These are phyloP conservation scores for Caloboletus inedulis DNA, from an alignment of 1,284 basidiomycete species.

Conservation along the genomic window DNA sequence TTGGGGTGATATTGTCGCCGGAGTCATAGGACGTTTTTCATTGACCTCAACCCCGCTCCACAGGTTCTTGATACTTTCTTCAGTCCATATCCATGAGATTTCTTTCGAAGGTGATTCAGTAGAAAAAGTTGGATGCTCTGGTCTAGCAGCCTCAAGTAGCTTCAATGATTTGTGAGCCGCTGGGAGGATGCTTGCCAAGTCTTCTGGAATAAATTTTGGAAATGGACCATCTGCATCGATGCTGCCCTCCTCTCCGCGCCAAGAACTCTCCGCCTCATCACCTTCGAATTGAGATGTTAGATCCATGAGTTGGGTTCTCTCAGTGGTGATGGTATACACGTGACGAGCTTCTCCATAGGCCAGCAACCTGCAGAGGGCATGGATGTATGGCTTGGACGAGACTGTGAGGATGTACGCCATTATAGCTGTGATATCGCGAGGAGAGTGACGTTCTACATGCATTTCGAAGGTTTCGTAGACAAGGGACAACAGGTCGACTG, in stretches of 20 bases:
- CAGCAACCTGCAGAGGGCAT: slow-evolving; percentile 51
- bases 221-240: slow-evolving; percentile 40
- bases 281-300: slow-evolving; percentile 33
- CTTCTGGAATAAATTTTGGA: slow-evolving; percentile 57
- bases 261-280: slow-evolving; percentile 38
- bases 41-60: slow-evolving; percentile 31
- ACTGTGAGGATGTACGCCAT: slow-evolving; percentile 63
- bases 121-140: slow-evolving; percentile 53
- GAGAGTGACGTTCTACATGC: slow-evolving; percentile 52
- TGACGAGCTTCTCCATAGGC: slow-evolving; percentile 46
- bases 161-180: slow-evolving; percentile 64
- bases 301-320: slow-evolving; percentile 22
- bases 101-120: slow-evolving; percentile 25
- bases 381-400: slow-evolving; percentile 59
- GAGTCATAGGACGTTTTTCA: background rate
- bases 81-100: slow-evolving; percentile 68
- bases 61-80: slow-evolving; percentile 44
- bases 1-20: background rate
- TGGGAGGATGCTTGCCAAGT: slow-evolving; percentile 49
- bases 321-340: slow-evolving; percentile 21
- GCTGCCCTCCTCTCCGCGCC: slow-evolving; percentile 38
- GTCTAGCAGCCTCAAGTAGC: slow-evolving; percentile 57
- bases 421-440: slow-evolving; percentile 43
- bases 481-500: slow-evolving; percentile 51
- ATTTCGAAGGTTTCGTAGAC: slow-evolving; percentile 50